Base-by-base conservation (phyloP, 805 yeast species). In the Metschnikowia hibisci region DNA sequence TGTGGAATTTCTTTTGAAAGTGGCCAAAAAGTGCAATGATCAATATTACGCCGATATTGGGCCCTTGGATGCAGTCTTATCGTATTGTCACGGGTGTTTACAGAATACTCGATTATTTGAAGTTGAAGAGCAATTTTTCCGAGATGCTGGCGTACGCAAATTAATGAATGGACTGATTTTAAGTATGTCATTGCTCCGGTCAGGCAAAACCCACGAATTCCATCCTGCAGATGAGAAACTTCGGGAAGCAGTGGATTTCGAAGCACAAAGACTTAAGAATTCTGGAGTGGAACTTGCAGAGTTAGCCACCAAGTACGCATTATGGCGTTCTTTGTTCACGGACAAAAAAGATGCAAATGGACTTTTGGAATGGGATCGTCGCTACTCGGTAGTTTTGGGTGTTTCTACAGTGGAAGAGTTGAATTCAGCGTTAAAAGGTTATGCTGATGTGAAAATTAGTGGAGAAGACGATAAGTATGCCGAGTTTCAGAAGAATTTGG, bases 81-180 rank as follows among this genome's bases (percentile, higher is more conserved):
- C 90, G 26, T 90, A 90, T 59, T 81, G 85, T 42, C 82, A 90
- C 58, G 78, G 88, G 61, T 87, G 93, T 54, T 61, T 90, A 26
- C 97, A 91, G 58, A 90, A 89, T 62, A 74, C 78, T 15, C 58
- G 47, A 5, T 65, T 84, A 34, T 66, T 74, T 20, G 62, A 70
- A 0, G 76, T 73, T 52, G 60, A 71, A 52, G 73, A 71, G 5
- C 67, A 66, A 29, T 80, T 87, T 51, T 62, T 73, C 31, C 53
- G 48, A 2, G 78, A 77, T 6, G 78, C 85, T 10, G 76, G 78
- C 4, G 69, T 89, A 25, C 69, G 73, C 44, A 61, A 71, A 47
- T 61, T 90, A n/a, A 63, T 82, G 58, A 87, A 86, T 59, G 96
- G 91, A 3, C 85, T 96, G 1, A 89, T 93, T 30, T 68, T 91